phyloP scores from a whole-genome alignment of 768 basidiomycete species.

The Phylloporus sp. region DNA sequence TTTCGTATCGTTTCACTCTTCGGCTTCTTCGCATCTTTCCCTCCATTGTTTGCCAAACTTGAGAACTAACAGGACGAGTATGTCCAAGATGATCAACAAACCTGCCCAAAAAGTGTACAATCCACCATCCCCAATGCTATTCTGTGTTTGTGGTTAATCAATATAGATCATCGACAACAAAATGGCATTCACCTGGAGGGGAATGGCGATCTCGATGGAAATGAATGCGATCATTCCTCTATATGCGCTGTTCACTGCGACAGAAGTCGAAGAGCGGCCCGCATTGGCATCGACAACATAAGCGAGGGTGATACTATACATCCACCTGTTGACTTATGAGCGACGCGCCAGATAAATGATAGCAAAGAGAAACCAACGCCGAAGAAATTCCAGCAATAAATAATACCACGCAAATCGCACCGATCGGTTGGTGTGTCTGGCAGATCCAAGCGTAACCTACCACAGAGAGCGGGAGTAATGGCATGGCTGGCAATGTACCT shows the following conservation, averaged over 20 bases:
- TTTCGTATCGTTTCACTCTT: conserved; percentile 22
- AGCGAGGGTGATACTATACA: conserved; percentile 67
- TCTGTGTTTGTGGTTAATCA: conserved; percentile 3
- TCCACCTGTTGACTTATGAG: conserved; percentile 36
- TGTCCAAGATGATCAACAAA: conserved; percentile 48
- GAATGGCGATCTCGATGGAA: conserved; percentile 73
- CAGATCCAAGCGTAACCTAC: conserved; percentile 76
- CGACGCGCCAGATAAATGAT: not conserved
- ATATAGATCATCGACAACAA: not conserved
- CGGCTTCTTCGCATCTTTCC: conserved; percentile 42
- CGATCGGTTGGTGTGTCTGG: conserved; percentile 57
- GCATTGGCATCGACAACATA: conserved; percentile 86
- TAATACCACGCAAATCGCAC: conserved; percentile 66
- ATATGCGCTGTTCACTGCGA: conserved; percentile 72
- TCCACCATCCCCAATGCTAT: conserved; percentile 29
- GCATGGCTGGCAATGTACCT: conserved; percentile 56
- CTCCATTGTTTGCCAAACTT: conserved; percentile 63
- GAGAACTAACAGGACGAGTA: conserved; percentile 54
- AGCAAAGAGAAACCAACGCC: conserved; percentile 15
- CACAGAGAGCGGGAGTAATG: conserved; percentile 50
- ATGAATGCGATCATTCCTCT: conserved; percentile 68
- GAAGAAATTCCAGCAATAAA: conserved; percentile 70
- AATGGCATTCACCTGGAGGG: conserved; percentile 45
- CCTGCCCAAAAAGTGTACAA: conserved; percentile 42
- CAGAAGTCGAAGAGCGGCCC: conserved; percentile 75